Percentiles rank a stretch among this genome's conserved stretches.
phyloP scores from a whole-genome alignment of 1,284 basidiomycete genomes.

The Blastosporella zonata region DNA sequence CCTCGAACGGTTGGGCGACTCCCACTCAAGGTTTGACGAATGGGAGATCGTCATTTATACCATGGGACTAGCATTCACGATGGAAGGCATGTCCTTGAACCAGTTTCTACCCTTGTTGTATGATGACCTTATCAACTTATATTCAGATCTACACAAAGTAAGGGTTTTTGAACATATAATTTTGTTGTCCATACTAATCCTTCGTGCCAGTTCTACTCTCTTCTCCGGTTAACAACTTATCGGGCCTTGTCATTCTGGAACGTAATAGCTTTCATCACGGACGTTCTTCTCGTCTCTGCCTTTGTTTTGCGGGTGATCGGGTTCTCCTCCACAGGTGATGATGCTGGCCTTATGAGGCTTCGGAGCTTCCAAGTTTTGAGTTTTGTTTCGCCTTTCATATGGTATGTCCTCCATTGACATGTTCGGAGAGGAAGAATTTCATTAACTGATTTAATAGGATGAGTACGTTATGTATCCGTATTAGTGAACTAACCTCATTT shows the following conservation, averaged over 20 bases:
- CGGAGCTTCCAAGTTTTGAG: slow-evolving; percentile 84
- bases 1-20: slow-evolving; percentile 54
- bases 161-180: neutral
- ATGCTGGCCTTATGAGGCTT: slow-evolving; percentile 47
- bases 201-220: slow-evolving; percentile 55
- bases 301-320: slow-evolving; percentile 75
- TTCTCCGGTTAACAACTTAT: slow-evolving; percentile 65
- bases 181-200: neutral
- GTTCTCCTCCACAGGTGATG: slow-evolving; percentile 41
- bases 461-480: slow-evolving; percentile 50
- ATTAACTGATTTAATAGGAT: slow-evolving; percentile 48
- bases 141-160: slow-evolving; percentile 65
- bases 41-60: slow-evolving; percentile 81
- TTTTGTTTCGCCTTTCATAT: slow-evolving; percentile 84
- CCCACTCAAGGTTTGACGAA: slow-evolving; percentile 53
- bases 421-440: neutral
- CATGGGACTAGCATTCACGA: slow-evolving; percentile 70
- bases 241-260: slow-evolving; percentile 84
- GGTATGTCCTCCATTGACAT: slow-evolving; percentile 47
- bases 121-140: neutral
- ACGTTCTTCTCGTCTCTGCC: slow-evolving; percentile 68
- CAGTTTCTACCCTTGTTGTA: neutral
- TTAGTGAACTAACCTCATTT: neutral
- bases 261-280: slow-evolving; percentile 67
- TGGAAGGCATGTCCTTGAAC: slow-evolving; percentile 58